Evolutionary conservation across 2,329 filamentous ascomycete species (phyloP).

Genomic region (Neofusicoccum cordaticola): DNA sequence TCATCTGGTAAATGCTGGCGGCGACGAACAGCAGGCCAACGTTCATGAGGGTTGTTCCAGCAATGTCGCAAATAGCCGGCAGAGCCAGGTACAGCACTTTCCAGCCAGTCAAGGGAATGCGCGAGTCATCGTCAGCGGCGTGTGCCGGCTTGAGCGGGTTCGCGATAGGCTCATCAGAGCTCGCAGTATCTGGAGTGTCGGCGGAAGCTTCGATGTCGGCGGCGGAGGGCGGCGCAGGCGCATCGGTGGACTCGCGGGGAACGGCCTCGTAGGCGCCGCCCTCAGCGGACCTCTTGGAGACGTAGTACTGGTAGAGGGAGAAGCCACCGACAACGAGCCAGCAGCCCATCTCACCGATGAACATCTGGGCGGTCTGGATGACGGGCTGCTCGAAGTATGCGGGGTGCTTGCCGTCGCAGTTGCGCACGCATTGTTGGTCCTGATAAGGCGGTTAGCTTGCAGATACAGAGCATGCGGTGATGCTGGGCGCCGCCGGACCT

Average conservation of each 20-base stretch:
- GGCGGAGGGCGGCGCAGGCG: constrained; percentile 32
- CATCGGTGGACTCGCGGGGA: constrained; percentile 27
- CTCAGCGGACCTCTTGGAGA: constrained; percentile 35
- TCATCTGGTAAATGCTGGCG: constrained; percentile 98
- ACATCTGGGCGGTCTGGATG: constrained; percentile 96
- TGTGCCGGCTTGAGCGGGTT: constrained; percentile 50
- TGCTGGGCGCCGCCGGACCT: constrained; percentile 52
- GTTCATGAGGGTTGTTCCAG: constrained; percentile 96
- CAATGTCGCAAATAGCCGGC: constrained; percentile 89
- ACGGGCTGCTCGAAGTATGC: constrained; percentile 89
- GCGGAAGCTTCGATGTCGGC: constrained; percentile 48
- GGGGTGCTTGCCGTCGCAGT: constrained; percentile 73
- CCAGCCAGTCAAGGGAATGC: constrained; percentile 63
- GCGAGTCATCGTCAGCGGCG: constrained; percentile 52
- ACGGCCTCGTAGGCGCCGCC: constrained; percentile 65
- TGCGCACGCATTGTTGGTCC: constrained; percentile 95
- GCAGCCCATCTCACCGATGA: constrained; percentile 91
- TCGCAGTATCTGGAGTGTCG: constrained; percentile 43
- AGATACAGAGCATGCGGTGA: constrained; percentile 4
- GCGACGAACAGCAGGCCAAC: constrained; percentile 89
- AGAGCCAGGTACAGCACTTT: constrained; percentile 73
- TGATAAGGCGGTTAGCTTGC: constrained; percentile 36
- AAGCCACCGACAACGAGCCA: constrained; percentile 83
- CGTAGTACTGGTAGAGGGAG: constrained; percentile 61
- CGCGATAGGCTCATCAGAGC: constrained; percentile 45